Evolutionary conservation across 768 basidiomycete genomes (phyloP), one percentile per base, ranked within the genome.

Genomic region (Xerocomellus chrysenteron): DNA sequence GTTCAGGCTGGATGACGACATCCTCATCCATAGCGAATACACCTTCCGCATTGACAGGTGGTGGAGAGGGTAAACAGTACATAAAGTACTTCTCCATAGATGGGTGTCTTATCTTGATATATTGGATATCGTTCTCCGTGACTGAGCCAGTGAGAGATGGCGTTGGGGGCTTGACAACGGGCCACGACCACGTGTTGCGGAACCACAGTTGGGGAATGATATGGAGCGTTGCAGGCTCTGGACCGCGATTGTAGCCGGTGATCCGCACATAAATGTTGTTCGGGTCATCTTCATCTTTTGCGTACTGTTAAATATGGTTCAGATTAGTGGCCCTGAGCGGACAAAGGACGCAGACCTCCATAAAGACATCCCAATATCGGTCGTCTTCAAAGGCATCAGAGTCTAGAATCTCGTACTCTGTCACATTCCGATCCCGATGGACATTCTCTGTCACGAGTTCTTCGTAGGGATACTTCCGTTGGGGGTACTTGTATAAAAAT

Each of bases 141-240:
- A 55, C 68, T 5, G 85, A 82, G 5, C 80, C 83, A 37, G 73
- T 76, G 63, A 93, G 73, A 9, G 72, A 76, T 36, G 90, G 87
- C 75, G 84, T 84, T 1, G 80, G 75, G 8, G 88, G 88, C 56
- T 84, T 84, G 37, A 86, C 81, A 11, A 78, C 60, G 10, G 82
- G 78, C 97, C 97, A 99, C 1, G 97, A 98, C 97, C 97, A 99
- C 32, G 92, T 95, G 72, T 99, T 99, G 21, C 93, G 86, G 77
- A 98, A 99, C 89, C 92, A 98, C 42, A 98, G 78, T 64, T 98
- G 95, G 24, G 97, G 97, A 39, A 99, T 80, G 64, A 99, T 82
- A 70, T 99, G 97, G 55, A 99, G 76, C 28, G 88, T 95, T 17
- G 96, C 94, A 2, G 93, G 83, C 56, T 98, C 94, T 12, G 96